Base-by-base conservation (phyloP, 2,329 filamentous ascomycete genomes). In the Alternaria dauci region DNA sequence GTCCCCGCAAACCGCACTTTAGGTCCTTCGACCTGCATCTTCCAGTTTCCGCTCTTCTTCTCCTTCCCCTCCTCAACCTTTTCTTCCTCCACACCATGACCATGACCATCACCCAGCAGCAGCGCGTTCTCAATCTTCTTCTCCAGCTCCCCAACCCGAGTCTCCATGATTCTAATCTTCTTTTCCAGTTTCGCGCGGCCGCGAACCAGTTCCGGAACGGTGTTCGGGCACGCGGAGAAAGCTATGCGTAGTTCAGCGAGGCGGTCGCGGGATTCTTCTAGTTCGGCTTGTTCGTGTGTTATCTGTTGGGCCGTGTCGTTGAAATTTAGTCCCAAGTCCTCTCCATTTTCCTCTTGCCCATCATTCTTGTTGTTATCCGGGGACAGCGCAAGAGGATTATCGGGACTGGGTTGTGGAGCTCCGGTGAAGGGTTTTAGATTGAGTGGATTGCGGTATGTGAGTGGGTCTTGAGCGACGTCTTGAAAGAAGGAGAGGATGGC, bases 401-500 rank as follows among this genome's bases (percentile, higher is more conserved):
- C 64, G 2, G 61, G 63, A 6, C 62, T 68, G 5, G 68, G 69
- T 18, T 58, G 54, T 8, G 68, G 65, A 34, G 59, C 43, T 9
- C 62, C 30, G 4, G 28, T 51, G 26, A 44, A 55, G 25, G 67
- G 42, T 7, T 42, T 61, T 39, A 77, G 71, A 1, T 56, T 32
- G 6, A 72, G 26, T 20, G 44, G 75, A 52, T 79, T 79, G 53
- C 66, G 53, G 56, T 71, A 79, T 30, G 66, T 55, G 79, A 73
- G 65, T 1, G 78, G 76, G 50, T 83, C 71, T n/a, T 78, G 71
- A 5, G 86, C 83, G 12, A 90, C 83, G 38, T 86, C 80, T 50
- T 87, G 79, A 36, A 93, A 81, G 84, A 89, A 93, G 39, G 80
- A 76, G 2, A 92, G 76, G 26, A 91, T 84, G 2, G 80, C 75